phyloP scores from a whole-genome alignment of 2,329 filamentous ascomycete species.

The Alternaria sp. region DNA sequence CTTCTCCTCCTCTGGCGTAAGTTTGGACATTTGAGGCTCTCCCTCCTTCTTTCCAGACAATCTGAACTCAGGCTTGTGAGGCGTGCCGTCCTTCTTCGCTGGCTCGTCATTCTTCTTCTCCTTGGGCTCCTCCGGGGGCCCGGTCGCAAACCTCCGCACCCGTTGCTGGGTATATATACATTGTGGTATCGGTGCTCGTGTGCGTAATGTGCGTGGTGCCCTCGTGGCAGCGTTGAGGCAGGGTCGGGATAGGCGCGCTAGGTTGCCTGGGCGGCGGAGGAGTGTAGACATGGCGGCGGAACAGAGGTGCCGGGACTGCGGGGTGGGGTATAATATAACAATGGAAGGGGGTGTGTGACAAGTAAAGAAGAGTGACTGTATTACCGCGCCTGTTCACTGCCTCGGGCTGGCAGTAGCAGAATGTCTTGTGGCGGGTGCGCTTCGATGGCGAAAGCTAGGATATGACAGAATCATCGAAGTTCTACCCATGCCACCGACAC shows the following conservation, averaged over 20 bases:
- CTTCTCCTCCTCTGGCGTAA: slow-evolving; percentile 63
- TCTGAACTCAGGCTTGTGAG: slow-evolving; percentile 38
- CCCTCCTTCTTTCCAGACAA: slow-evolving; percentile 49
- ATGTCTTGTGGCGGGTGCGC: slow-evolving; percentile 18
- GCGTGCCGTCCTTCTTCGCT: slow-evolving; percentile 40
- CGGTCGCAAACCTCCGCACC: slow-evolving; percentile 52
- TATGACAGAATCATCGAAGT: slow-evolving; percentile 24
- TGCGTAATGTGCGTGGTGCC: slow-evolving; percentile 47
- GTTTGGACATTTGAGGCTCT: slow-evolving; percentile 50
- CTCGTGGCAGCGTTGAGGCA: slow-evolving; percentile 61
- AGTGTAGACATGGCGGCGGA: slow-evolving; percentile 67
- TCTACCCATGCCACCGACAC: slow-evolving; percentile 10
- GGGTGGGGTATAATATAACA: slow-evolving; percentile 10
- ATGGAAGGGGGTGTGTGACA: slow-evolving; percentile 3
- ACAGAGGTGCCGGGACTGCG: slow-evolving; percentile 30
- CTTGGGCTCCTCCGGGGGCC: slow-evolving; percentile 41
- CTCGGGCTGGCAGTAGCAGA: slow-evolving; percentile 22
- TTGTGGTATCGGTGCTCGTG: slow-evolving; percentile 50
- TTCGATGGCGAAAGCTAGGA: slow-evolving; percentile 23
- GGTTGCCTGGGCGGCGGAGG: slow-evolving; percentile 69
- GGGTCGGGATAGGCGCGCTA: slow-evolving; percentile 67
- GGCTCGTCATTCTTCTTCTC: slow-evolving; percentile 37
- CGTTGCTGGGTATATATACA: slow-evolving; percentile 53
- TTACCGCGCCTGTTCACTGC: slow-evolving; percentile 12
- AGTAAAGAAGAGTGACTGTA: neutral